Evolutionary conservation across 139 green algal genomes (phyloP).

Genomic region (Mesotaenium endlicherianum): DNA sequence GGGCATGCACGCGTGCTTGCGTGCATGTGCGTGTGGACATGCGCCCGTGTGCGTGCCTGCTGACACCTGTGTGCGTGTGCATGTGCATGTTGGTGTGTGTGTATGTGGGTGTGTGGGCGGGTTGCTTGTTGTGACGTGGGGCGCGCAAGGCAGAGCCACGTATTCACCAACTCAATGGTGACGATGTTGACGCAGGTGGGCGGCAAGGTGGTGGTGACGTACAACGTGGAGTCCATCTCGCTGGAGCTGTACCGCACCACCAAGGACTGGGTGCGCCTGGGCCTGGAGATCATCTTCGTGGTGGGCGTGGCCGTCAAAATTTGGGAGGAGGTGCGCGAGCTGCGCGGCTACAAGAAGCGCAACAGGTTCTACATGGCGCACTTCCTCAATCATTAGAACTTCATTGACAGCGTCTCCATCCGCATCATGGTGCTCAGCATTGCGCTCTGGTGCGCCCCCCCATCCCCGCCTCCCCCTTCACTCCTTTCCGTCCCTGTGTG

Average conservation of each 20-base stretch:
- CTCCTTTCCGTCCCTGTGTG: too few relatives aligned
- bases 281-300: neutral
- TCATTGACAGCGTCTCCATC: slow-evolving; percentile 8
- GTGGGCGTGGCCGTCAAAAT: slow-evolving; percentile 5
- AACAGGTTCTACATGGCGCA: too few relatives aligned
- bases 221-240: neutral
- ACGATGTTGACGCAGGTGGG: slow-evolving; percentile 35
- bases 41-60: too few relatives aligned
- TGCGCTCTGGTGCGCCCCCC: neutral
- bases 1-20: too few relatives aligned
- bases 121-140: slow-evolving; percentile 52
- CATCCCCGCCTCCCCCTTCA: too few relatives aligned
- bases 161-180: neutral
- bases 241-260: neutral
- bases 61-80: too few relatives aligned
- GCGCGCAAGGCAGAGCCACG: neutral
- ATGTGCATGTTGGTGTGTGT: too few relatives aligned
- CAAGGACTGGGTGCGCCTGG: neutral
- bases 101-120: too few relatives aligned
- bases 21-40: too few relatives aligned
- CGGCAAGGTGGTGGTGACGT: slow-evolving; percentile 61
- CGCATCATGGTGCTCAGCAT: neutral
- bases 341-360: too few relatives aligned
- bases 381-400: neutral
- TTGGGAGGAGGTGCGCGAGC: neutral